phyloP scores from a whole-genome alignment of 108 stramenopile genomes.

The Craspedostauros australis region DNA sequence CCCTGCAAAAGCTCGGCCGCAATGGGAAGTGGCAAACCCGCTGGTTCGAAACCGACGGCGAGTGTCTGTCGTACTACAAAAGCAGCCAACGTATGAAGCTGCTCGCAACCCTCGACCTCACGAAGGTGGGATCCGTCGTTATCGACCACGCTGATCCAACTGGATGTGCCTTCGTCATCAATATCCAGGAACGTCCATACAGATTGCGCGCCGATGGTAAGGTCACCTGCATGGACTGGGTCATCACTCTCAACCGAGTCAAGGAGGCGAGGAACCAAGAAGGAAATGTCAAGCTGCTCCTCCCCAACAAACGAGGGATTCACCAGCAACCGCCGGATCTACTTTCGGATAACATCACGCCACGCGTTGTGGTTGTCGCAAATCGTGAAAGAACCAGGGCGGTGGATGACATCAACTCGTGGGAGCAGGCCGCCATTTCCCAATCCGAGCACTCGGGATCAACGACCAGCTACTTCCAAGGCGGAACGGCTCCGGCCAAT shows the following conservation, averaged over 20 bases:
- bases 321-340: constrained; percentile 26
- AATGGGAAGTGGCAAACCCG: constrained; percentile 97
- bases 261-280: constrained; percentile 75
- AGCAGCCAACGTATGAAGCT: constrained; percentile 83
- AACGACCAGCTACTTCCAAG: constrained; percentile 5
- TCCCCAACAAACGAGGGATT: too few relatives aligned
- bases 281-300: constrained; percentile 68
- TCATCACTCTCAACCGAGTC: constrained; percentile 75
- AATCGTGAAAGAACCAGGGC: constrained; percentile 50
- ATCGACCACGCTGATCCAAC: constrained; percentile 54
- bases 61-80: constrained; percentile 96
- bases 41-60: constrained; percentile 96
- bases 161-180: constrained; percentile 68
- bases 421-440: constrained; percentile 11
- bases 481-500: background rate
- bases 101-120: constrained; percentile 78
- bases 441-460: constrained; percentile 6
- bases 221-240: constrained; percentile 78
- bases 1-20: constrained; percentile 90
- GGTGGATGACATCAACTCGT: constrained; percentile 29
- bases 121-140: constrained; percentile 75
- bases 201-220: constrained; percentile 68
- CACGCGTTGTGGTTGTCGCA: constrained; percentile 47
- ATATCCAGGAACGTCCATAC: constrained; percentile 70
- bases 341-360: constrained; percentile 24